phyloP scores from a whole-genome alignment of 345 rosid genomes.

The Euphorbia peplus region DNA sequence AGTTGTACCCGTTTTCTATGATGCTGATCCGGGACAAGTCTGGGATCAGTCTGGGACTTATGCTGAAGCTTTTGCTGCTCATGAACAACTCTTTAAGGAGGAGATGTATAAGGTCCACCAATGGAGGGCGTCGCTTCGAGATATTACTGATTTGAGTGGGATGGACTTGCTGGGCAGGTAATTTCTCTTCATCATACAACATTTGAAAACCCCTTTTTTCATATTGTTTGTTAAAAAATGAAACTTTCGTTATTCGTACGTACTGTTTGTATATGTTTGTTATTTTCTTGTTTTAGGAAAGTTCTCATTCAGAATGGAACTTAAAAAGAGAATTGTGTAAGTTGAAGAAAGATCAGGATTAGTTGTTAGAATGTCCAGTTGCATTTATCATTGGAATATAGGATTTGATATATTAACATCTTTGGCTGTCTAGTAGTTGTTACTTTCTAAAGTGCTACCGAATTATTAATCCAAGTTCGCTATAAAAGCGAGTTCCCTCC shows the following conservation, averaged over 20 bases:
- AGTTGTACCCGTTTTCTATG: conserved; percentile 19
- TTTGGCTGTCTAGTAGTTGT: not conserved
- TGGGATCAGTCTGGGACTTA: conserved; percentile 12
- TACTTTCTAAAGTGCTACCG: not conserved
- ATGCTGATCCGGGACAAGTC: conserved; percentile 6
- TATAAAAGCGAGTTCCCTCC: no score
- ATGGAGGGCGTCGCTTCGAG: conserved; percentile 12
- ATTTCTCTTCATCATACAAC: not conserved
- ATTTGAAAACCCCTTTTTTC: not conserved
- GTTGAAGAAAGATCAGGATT: not conserved
- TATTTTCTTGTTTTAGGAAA: not conserved
- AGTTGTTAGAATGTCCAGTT: not conserved
- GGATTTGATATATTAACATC: not conserved
- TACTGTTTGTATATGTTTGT: not conserved
- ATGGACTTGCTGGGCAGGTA: conserved; percentile 18
- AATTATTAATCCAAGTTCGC: no score
- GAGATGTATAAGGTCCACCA: conserved; percentile 11
- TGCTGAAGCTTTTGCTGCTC: conserved; percentile 18
- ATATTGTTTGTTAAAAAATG: not conserved
- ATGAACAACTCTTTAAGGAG: conserved; percentile 10
- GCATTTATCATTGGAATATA: not conserved
- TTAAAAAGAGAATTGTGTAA: not conserved
- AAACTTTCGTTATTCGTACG: not conserved
- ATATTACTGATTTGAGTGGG: conserved; percentile 12
- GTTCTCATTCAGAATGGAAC: not conserved